phyloP scores from a whole-genome alignment of 257 asterid species.

The Nicotiana benthamiana region DNA sequence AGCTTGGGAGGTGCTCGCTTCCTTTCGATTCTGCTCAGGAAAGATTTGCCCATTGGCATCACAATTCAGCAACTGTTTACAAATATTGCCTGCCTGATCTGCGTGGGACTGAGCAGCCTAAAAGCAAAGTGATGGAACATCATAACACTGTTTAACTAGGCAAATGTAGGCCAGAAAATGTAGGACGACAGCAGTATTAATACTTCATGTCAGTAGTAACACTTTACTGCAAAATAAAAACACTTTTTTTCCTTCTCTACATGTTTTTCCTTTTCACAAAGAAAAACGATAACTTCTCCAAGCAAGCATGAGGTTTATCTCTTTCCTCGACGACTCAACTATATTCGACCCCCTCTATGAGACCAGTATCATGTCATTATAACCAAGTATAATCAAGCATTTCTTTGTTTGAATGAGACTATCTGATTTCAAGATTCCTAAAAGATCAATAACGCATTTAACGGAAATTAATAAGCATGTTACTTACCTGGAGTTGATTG shows the following conservation, averaged over 20 bases:
- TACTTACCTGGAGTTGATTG: slow-evolving; percentile 66
- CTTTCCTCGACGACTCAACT: not conserved
- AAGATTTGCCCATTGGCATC: slow-evolving; percentile 18
- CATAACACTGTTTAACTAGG: not conserved
- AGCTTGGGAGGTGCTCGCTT: slow-evolving; percentile 20
- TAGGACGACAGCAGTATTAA: not conserved
- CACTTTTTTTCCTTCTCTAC: not conserved
- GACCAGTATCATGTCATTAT: not conserved
- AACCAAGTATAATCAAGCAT: not conserved
- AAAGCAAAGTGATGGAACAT: not conserved
- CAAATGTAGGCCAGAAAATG: not conserved
- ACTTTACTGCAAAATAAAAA: not conserved
- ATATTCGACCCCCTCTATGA: not conserved
- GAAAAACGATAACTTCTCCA: not conserved
- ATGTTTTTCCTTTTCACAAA: not conserved
- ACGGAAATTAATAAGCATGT: not conserved
- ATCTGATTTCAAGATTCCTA: no score
- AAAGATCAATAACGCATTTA: no score
- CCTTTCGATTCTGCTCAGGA: slow-evolving; percentile 30
- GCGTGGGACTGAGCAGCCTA: slow-evolving; percentile 72
- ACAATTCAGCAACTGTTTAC: slow-evolving; percentile 28
- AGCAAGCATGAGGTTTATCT: not conserved
- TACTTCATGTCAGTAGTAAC: not conserved
- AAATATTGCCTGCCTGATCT: slow-evolving; percentile 42
- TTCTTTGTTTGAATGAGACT: no score